These are phyloP conservation scores for Cladosporium oxysporum DNA, from an alignment of 2,329 filamentous ascomycete species.

Conservation along the genomic window DNA sequence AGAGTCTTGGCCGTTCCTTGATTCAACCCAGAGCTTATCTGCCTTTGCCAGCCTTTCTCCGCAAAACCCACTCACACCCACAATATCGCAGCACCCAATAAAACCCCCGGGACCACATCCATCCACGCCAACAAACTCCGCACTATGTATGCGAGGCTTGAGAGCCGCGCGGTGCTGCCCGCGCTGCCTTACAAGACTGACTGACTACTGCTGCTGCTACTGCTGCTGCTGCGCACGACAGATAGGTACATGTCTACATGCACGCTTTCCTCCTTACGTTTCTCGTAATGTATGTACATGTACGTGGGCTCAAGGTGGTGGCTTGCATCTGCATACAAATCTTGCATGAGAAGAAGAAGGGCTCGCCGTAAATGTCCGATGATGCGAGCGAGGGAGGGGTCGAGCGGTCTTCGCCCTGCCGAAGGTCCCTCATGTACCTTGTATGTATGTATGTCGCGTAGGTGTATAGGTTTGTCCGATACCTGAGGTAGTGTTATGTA, in stretches of 20 bases:
- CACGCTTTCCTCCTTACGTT: background rate
- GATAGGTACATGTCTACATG: background rate
- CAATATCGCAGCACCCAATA: background rate
- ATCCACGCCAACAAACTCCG: background rate
- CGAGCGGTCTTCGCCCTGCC: background rate
- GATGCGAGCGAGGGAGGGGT: background rate
- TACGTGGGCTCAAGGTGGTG: background rate
- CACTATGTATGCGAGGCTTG: background rate
- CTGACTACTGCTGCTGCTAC: background rate
- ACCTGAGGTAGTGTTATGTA: too few species aligned
- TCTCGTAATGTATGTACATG: background rate
- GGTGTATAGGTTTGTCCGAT: conserved; percentile 5
- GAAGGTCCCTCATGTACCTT: background rate
- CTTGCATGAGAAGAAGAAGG: background rate
- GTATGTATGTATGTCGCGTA: background rate
- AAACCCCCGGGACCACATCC: background rate
- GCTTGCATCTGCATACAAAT: background rate
- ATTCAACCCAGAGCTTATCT: background rate
- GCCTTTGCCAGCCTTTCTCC: conserved; percentile 2
- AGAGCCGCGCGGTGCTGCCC: background rate
- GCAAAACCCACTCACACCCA: background rate
- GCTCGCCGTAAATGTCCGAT: conserved; percentile 10
- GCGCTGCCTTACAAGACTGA: background rate
- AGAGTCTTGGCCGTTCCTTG: background rate
- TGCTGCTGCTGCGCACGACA: background rate